Evolutionary conservation across 1,284 basidiomycete genomes (phyloP).

Genomic region (Sphaerobolus stellatus): DNA sequence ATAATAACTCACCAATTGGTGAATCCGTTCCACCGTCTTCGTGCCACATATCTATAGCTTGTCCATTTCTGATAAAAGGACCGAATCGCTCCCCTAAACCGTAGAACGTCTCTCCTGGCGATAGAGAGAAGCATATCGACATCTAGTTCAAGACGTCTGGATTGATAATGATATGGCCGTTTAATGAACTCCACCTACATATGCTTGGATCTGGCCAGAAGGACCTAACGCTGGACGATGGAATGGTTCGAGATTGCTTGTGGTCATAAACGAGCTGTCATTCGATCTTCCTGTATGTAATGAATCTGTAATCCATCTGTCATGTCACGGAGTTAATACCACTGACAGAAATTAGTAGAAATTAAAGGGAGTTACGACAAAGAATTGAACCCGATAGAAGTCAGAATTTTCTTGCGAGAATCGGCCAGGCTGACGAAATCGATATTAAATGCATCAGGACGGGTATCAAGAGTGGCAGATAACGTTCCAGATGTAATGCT

Average conservation of each 20-base stretch:
- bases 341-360: not conserved
- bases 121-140: constrained; percentile 31
- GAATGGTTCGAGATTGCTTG: constrained; percentile 8
- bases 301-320: constrained; percentile 10
- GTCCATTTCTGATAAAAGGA: constrained; percentile 73
- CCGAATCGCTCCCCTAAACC: constrained; percentile 75
- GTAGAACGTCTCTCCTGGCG: constrained; percentile 70
- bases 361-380: not conserved
- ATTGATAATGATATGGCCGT: not conserved
- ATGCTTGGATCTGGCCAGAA: not conserved
- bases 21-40: constrained; percentile 59
- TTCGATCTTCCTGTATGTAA: constrained; percentile 5
- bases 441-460: constrained; percentile 2
- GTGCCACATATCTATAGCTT: constrained; percentile 68
- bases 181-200: not conserved
- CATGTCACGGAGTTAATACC: not conserved
- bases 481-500: not conserved
- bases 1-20: not conserved
- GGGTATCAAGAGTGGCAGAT: constrained; percentile 2
- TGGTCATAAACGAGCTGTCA: constrained; percentile 2
- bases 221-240: constrained; percentile 5
- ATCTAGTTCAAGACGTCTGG: not conserved
- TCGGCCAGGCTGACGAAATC: not conserved
- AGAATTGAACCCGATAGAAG: constrained; percentile 8
- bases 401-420: not conserved